Conservation (phyloP, 345 rosid species). For the Camelina sativa region DNA sequence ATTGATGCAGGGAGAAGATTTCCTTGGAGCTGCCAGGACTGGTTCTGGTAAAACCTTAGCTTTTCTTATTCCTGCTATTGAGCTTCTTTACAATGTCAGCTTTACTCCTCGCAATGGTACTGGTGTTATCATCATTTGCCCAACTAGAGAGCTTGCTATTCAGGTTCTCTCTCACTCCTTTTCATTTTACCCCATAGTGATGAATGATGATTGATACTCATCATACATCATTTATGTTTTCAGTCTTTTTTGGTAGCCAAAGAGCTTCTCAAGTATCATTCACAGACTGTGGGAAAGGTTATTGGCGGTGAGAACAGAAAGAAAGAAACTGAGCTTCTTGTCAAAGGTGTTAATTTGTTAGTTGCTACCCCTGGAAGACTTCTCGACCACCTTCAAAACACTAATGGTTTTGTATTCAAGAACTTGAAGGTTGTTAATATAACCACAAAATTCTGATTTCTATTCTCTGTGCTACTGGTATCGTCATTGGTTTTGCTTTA, state of each 20-base stretch:
- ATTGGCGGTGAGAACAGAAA: constrained; percentile 86
- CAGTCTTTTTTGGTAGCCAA: constrained; percentile 90
- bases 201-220: not conserved
- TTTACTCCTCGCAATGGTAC: constrained; percentile 85
- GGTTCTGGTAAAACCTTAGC: constrained; percentile 98
- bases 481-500: constrained; percentile 4
- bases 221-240: constrained; percentile 17
- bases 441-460: not conserved
- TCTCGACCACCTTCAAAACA: constrained; percentile 92
- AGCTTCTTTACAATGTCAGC: constrained; percentile 67
- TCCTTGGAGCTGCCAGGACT: constrained; percentile 96
- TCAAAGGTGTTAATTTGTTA: constrained; percentile 83
- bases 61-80: constrained; percentile 86
- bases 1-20: constrained; percentile 82
- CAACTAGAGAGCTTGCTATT: constrained; percentile 97
- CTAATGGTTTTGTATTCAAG: constrained; percentile 81
- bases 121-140: constrained; percentile 88
- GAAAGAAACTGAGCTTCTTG: constrained; percentile 83
- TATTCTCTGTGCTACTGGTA: not conserved
- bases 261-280: constrained; percentile 87
- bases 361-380: constrained; percentile 99
- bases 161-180: constrained; percentile 46
- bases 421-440: constrained; percentile 72
- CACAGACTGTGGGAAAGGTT: constrained; percentile 89
- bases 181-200: not conserved